Evolutionary conservation across 2,329 filamentous ascomycete genomes (phyloP).

Genomic region (Alternaria novae-zelandiae): DNA sequence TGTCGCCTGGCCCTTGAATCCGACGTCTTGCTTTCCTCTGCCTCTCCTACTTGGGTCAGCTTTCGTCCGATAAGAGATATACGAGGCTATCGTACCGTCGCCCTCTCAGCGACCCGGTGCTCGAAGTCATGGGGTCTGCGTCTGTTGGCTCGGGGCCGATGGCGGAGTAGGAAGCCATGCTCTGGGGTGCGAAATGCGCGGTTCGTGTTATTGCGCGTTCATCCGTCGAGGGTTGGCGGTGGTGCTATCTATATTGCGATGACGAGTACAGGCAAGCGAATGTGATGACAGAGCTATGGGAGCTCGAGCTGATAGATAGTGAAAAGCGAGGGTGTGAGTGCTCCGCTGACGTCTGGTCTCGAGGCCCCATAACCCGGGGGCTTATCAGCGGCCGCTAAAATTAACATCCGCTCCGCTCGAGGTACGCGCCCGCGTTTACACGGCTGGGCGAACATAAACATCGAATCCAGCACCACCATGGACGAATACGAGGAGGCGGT

Average conservation of each 20-base stretch:
- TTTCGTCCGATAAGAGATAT: not conserved
- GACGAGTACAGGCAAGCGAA: not conserved
- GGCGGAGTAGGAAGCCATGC: conserved; percentile 57
- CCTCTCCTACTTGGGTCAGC: conserved; percentile 55
- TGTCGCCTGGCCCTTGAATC: conserved; percentile 75
- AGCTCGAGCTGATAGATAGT: not conserved
- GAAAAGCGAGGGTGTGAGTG: conserved; percentile 8
- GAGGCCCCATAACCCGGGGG: conserved; percentile 2
- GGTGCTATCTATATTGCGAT: not conserved
- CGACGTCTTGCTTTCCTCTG: conserved; percentile 73
- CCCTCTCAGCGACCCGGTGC: conserved; percentile 49
- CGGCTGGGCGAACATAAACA: conserved; percentile 12
- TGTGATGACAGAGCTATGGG: not conserved
- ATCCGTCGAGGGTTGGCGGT: conserved; percentile 25
- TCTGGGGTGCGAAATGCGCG: conserved; percentile 24
- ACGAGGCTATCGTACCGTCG: conserved; percentile 34
- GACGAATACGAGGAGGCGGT: conserved; percentile 49
- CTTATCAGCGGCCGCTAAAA: conserved; percentile 22
- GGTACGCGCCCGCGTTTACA: conserved; percentile 26
- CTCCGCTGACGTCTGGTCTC: conserved; percentile 16
- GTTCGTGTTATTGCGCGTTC: conserved; percentile 30
- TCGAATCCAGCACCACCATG: conserved; percentile 27
- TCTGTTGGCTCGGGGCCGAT: conserved; percentile 50
- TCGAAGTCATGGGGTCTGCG: conserved; percentile 50
- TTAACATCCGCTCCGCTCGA: conserved; percentile 8